Base-by-base conservation (phyloP, 257 asterid genomes). In the Solanum sparsipilum region DNA sequence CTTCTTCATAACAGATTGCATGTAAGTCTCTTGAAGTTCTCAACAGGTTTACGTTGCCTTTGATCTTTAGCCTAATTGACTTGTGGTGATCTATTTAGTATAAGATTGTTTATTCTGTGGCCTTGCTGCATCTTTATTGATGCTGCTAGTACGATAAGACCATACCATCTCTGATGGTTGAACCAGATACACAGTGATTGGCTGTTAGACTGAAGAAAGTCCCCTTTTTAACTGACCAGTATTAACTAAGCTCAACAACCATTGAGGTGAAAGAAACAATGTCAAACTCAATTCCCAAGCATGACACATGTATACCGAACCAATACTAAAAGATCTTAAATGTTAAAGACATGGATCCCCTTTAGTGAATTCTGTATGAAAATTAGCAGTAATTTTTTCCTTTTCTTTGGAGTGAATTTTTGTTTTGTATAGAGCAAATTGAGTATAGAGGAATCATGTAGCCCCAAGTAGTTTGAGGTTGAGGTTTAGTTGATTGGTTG, bases 1-100 rank as follows among this genome's bases (percentile, higher is more conserved):
- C 67, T 93, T 93, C 92, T 93, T 91, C 90, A 88, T 93, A 84
- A 93, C 93, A 0, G 94, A 91, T 89, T 87, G 75, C 88, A 87
- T 92, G 94, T 91, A 87, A 87, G 93, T 68, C 56, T 76, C 70
- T 82, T 82, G 44, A 82, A 46, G 44, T 48, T 48, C n/a, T 34
- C 58, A 31, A 63, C 83, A 39, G 52, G 85, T 83, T 60, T 72
- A 76, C 2, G 1, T 15, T 25, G 36, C 31, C 44, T 82, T 82
- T 48, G 70, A 46, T 48, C 9, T 27, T 81, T 52, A 46, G 29
- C 38, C 38, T 79, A 41, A 25, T 79, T 9, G 38, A 12, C 65
- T 79, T 41, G 0, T 78, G n/a, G 70, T 5, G 25, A 67, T 82
- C 85, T 46, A 46, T 48, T 7, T 5, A 15, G 34, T 46, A 25